These are phyloP conservation scores for Aspergillus pseudoglaucus DNA, from an alignment of 2,329 filamentous ascomycete species.

Conservation along the genomic window DNA sequence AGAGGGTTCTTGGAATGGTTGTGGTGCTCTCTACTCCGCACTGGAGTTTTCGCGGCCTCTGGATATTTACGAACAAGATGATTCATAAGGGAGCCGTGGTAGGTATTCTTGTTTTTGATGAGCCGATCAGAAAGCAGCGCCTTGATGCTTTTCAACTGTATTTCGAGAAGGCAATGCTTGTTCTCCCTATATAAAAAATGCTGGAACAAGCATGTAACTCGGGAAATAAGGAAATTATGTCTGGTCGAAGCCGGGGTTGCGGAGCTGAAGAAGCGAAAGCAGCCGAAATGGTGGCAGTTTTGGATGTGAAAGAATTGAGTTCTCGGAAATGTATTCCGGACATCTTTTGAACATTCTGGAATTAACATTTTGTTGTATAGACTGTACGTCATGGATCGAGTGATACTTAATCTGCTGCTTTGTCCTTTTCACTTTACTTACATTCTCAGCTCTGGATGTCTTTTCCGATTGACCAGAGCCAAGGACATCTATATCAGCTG, in stretches of 20 bases:
- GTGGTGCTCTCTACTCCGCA: background rate
- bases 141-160: background rate
- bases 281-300: background rate
- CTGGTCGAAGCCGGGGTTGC: background rate
- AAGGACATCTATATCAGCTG: too few relatives aligned
- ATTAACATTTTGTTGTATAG: too few relatives aligned
- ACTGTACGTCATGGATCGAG: too few relatives aligned
- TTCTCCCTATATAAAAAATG: background rate
- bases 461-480: too few relatives aligned
- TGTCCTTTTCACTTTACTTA: too few relatives aligned
- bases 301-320: background rate
- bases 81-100: background rate
- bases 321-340: too few relatives aligned
- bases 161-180: background rate
- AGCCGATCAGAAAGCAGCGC: background rate
- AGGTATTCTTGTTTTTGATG: background rate
- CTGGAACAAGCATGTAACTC: background rate
- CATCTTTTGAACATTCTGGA: too few relatives aligned
- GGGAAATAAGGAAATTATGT: background rate
- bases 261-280: background rate
- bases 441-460: too few relatives aligned
- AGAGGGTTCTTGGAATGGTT: background rate
- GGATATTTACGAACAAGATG: background rate
- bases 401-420: too few relatives aligned
- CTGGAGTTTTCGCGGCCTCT: background rate